Evolutionary conservation across 2,329 filamentous ascomycete genomes (phyloP).

Genomic region (Phyllosticta citrichinensis): DNA sequence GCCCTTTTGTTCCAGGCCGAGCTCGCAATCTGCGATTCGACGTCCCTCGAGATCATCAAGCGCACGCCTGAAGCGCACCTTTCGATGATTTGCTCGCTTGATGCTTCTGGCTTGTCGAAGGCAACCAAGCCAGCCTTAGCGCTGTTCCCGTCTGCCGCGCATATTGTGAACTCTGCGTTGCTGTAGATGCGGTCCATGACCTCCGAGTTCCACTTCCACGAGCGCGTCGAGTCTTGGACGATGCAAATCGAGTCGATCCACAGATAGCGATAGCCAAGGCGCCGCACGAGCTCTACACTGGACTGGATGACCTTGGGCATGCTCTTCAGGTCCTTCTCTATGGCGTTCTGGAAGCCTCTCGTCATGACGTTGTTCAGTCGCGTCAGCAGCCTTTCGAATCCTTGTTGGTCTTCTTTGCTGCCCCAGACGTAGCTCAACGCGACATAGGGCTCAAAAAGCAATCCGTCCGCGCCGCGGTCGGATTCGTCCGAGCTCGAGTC

Average conservation of each 20-base stretch:
- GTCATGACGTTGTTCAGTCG: background rate
- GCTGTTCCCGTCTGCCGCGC: constrained; percentile 21
- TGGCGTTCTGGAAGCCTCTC: background rate
- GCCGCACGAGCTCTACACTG: background rate
- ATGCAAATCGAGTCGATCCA: constrained; percentile 10
- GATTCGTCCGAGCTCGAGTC: no score
- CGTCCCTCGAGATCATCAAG: constrained; percentile 12
- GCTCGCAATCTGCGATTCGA: constrained; percentile 14
- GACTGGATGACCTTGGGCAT: background rate
- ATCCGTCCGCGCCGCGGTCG: background rate
- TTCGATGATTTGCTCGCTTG: constrained; percentile 4
- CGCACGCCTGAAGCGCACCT: constrained; percentile 13
- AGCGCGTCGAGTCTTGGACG: constrained; percentile 9
- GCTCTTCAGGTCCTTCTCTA: background rate
- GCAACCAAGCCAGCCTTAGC: constrained; percentile 13
- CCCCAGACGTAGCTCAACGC: constrained; percentile 8
- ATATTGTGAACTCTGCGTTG: constrained; percentile 25
- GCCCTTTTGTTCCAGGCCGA: constrained; percentile 28
- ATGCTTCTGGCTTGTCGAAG: background rate
- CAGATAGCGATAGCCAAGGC: constrained; percentile 7
- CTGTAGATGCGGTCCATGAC: constrained; percentile 26
- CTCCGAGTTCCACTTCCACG: constrained; percentile 20
- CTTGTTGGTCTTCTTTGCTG: background rate
- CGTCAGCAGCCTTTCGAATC: background rate
- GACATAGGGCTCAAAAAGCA: background rate